Conservation (phyloP, 2,329 filamentous ascomycete genomes). For the Phoma sp. region DNA sequence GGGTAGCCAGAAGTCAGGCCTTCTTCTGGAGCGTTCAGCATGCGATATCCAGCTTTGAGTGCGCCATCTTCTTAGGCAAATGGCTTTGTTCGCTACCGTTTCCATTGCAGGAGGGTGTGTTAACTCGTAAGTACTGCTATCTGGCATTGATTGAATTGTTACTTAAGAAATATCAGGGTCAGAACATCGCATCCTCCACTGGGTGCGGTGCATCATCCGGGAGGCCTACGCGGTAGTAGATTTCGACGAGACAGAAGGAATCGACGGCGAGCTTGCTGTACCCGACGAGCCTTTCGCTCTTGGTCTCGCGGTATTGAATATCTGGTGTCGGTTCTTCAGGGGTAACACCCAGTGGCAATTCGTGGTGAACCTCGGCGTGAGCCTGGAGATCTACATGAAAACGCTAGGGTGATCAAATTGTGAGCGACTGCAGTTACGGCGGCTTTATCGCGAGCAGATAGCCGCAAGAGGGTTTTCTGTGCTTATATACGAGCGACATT, state of each 20-base stretch:
- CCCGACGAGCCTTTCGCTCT: slow-evolving; percentile 41
- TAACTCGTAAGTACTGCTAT: slow-evolving; percentile 24
- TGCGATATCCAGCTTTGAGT: slow-evolving; percentile 62
- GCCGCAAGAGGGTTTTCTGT: no score
- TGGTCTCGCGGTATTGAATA: slow-evolving; percentile 52
- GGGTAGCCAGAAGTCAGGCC: slow-evolving; percentile 62
- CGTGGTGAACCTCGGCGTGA: slow-evolving; percentile 55
- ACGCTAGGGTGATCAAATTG: not conserved
- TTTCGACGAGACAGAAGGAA: slow-evolving; percentile 31
- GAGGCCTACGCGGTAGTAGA: slow-evolving; percentile 52
- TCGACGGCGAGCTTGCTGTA: slow-evolving; percentile 18
- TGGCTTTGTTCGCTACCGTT: slow-evolving; percentile 50
- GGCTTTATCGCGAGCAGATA: no score
- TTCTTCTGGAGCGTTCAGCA: slow-evolving; percentile 67
- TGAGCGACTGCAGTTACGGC: no score
- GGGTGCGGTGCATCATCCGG: slow-evolving; percentile 57
- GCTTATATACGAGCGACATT: no score
- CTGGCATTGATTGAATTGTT: not conserved
- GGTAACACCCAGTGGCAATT: slow-evolving; percentile 60
- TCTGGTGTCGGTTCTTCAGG: slow-evolving; percentile 58
- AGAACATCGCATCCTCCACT: slow-evolving; percentile 57
- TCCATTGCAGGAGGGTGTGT: slow-evolving; percentile 20
- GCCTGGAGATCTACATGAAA: slow-evolving; percentile 42
- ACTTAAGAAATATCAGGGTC: slow-evolving; percentile 20
- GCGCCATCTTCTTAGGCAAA: slow-evolving; percentile 62